Conservation (phyloP, 257 asterid genomes). For the Osmanthus fragrans region DNA sequence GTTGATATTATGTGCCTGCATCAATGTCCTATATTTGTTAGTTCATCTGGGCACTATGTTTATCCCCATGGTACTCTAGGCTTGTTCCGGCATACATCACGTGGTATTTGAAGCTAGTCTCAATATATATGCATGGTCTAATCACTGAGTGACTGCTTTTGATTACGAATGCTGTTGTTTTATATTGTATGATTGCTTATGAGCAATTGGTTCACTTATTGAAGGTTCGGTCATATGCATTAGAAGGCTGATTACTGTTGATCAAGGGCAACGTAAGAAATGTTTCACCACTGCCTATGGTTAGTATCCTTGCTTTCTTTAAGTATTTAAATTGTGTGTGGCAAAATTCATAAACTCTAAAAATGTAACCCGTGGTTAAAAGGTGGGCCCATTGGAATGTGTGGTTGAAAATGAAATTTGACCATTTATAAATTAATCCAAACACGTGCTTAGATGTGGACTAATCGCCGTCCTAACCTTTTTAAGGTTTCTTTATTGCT, state of each 20-base stretch:
- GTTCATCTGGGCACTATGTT: background rate
- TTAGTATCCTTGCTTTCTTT: background rate
- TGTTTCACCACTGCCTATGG: constrained; percentile 28
- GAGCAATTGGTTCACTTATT: constrained; percentile 25
- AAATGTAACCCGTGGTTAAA: too few species aligned
- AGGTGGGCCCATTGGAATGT: too few species aligned
- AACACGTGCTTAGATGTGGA: background rate
- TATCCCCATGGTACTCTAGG: background rate
- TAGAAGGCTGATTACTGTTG: constrained; percentile 61
- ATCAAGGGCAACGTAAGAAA: constrained; percentile 19
- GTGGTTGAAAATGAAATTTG: too few species aligned
- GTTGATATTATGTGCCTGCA: background rate
- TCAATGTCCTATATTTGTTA: background rate
- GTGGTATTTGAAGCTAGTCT: background rate
- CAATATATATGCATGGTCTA: background rate
- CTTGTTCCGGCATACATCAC: background rate
- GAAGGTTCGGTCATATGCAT: constrained; percentile 71
- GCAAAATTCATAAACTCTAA: too few species aligned
- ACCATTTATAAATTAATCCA: too few species aligned
- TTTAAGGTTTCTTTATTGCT: background rate
- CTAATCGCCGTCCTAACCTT: background rate
- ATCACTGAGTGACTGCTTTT: constrained; percentile 1
- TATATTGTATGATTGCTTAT: background rate
- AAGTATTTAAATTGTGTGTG: background rate
- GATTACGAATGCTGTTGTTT: background rate